Evolutionary conservation across 345 rosid genomes (phyloP).

Genomic region (Lepidium aucheri): DNA sequence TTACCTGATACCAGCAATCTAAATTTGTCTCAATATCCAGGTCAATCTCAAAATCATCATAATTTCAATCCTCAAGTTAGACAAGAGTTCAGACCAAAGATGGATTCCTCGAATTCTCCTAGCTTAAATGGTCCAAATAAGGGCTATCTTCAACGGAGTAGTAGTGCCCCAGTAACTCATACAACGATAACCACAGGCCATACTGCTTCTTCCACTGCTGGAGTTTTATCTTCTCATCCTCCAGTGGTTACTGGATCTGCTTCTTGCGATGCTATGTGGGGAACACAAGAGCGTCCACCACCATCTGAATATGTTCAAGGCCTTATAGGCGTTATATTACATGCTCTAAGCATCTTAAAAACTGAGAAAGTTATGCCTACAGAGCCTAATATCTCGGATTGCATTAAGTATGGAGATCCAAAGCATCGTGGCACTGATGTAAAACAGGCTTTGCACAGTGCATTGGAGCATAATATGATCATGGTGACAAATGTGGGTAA

Average conservation of each 20-base stretch:
- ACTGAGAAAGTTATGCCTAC: slow-evolving; percentile 65
- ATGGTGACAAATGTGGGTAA: slow-evolving; percentile 42
- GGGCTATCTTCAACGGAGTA: slow-evolving; percentile 17
- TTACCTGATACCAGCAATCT: slow-evolving; percentile 45
- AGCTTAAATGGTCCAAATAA: slow-evolving; percentile 26
- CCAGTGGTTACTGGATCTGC: slow-evolving; percentile 16
- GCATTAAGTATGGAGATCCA: slow-evolving; percentile 64
- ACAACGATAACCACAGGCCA: neutral
- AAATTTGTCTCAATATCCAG: slow-evolving; percentile 35
- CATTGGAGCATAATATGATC: slow-evolving; percentile 61
- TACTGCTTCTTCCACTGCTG: slow-evolving; percentile 16
- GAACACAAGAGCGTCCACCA: too few relatives aligned
- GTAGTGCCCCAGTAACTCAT: slow-evolving; percentile 11
- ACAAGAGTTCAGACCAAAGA: slow-evolving; percentile 33
- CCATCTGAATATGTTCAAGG: slow-evolving; percentile 73
- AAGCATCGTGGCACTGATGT: slow-evolving; percentile 54
- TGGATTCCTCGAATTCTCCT: slow-evolving; percentile 12
- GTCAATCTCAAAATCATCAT: slow-evolving; percentile 31
- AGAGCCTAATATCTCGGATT: slow-evolving; percentile 63
- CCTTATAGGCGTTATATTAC: slow-evolving; percentile 69
- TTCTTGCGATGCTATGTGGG: too few relatives aligned
- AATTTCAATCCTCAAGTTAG: slow-evolving; percentile 30
- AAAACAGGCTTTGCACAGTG: slow-evolving; percentile 61
- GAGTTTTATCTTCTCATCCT: slow-evolving; percentile 22
- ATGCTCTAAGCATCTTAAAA: slow-evolving; percentile 65